Evolutionary conservation across 768 basidiomycete species (phyloP).

Genomic region (Pleurotus ostreatus): DNA sequence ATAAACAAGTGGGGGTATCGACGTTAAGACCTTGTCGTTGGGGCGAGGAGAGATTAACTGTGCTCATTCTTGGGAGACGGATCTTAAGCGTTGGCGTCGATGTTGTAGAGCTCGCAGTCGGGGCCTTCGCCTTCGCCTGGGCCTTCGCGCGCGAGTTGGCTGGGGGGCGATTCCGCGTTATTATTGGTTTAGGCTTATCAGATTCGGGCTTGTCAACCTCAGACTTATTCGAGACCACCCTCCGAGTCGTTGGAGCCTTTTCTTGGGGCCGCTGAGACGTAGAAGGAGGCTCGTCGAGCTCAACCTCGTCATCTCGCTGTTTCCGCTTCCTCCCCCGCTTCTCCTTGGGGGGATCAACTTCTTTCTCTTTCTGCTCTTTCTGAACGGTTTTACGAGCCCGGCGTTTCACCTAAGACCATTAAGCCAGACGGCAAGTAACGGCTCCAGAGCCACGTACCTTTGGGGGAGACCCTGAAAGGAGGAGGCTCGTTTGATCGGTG

Average conservation of each 20-base stretch:
- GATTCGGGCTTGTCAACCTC: constrained; percentile 9
- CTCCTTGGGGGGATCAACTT: not conserved
- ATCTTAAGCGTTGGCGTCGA: constrained; percentile 49
- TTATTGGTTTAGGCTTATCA: constrained; percentile 8
- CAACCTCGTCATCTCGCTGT: constrained; percentile 5
- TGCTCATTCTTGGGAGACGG: constrained; percentile 46
- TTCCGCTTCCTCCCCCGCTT: constrained; percentile 17
- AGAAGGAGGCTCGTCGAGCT: constrained; percentile 1
- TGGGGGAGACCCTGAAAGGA: not conserved
- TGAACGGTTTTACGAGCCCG: constrained; percentile 12
- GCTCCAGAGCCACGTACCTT: not conserved
- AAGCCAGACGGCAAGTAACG: not conserved
- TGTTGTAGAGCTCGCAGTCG: constrained; percentile 10
- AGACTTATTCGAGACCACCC: constrained; percentile 3
- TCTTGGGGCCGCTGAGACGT: not conserved
- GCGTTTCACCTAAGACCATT: not conserved
- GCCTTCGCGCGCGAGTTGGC: constrained; percentile 22
- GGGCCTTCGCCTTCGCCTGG: constrained; percentile 11
- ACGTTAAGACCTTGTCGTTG: constrained; percentile 4
- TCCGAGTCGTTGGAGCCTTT: constrained; percentile 10
- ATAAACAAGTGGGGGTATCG: constrained; percentile 8
- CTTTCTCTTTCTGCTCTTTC: constrained; percentile 9
- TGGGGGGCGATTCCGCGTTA: constrained; percentile 1
- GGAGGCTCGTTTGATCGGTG: constrained; percentile 19
- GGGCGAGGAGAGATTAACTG: constrained; percentile 17